Evolutionary conservation across 805 yeast species (phyloP), one percentile per base, ranked within the genome.

Genomic region (Maudiozyma barnettii): DNA sequence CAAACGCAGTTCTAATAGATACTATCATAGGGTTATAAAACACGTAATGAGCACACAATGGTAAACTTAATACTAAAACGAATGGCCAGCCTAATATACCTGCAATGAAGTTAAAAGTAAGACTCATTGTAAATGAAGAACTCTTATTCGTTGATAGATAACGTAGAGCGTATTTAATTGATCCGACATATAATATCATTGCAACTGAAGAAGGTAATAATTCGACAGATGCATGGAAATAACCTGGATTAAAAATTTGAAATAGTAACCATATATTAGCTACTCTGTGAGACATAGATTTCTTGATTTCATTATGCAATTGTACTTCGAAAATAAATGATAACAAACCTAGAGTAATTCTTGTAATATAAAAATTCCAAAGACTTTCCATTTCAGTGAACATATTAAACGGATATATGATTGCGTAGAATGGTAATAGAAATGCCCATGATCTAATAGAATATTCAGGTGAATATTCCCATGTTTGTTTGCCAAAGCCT

Each of bases 61-160:
- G 93, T 1, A 76, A 53, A 1, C 80, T 79, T 47, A 88, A 63
- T 0, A 75, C 79, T 48, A 86, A 64, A 0, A 82, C 77, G 63
- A 90, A 91, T 1, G 97, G 97, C 97, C 97, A 91, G 1, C 97
- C 97, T 29, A 84, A 52, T 2, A 90, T 58, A 0, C 91, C 91
- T 5, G 89, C 95, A n/a, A 84, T 52, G 19, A 64, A 55, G 44
- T 60, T 58, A 43, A 56, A 60, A 1, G 58, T 47, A n/a, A 64
- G 45, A 42, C 64, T 56, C 18, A 54, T 51, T 22, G 60, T 49
- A 45, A 65, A 63, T 30, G 53, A 52, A 1, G 49, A 40, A 7
- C 49, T 53, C 4, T 59, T 52, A 3, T 55, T 56, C 3, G 51
- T 54, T 1, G 65, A 56, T 22, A 62, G 39, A 45, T 64, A 61